A percentile compares a stretch with the other conserved stretches of the same genome.
Conservation (phyloP, 169 alveolate species). For the Eimeria zaria region DNA sequence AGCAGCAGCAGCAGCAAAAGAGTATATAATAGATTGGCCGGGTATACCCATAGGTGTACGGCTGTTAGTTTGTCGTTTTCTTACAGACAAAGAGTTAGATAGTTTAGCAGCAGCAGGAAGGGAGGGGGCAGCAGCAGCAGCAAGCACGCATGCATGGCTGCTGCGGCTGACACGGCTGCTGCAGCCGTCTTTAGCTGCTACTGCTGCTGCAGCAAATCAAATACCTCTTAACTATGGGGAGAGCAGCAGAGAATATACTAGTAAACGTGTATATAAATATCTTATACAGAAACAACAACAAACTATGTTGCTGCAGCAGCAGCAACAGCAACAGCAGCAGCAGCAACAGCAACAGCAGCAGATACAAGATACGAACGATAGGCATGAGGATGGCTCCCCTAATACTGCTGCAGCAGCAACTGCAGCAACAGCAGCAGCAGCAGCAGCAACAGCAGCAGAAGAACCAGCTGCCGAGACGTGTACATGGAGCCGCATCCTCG, state of each 20-base stretch:
- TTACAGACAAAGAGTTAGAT: no score
- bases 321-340: background rate
- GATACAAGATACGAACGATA: no score
- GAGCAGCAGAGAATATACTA: background rate
- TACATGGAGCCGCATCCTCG: background rate
- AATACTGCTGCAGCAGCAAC: background rate
- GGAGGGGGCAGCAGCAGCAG: no score
- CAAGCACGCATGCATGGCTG: background rate
- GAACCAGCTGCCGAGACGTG: no score
- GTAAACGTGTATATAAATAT: background rate
- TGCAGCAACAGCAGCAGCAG: conserved; percentile 12
- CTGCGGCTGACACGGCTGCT: conserved; percentile 15
- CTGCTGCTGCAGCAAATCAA: background rate
- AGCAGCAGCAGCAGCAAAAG: no score
- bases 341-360: conserved; percentile 1
- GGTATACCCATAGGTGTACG: no score
- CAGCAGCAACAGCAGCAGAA: background rate
- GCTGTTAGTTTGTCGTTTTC: no score
- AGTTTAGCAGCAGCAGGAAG: no score
- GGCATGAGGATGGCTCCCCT: no score
- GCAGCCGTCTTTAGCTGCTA: conserved; percentile 9
- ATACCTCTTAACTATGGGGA: background rate
- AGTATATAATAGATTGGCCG: no score
- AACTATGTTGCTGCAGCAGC: background rate
- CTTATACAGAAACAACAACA: background rate